Conservation (phyloP, 164 flowering plant genomes). For the Euptelea pleiosperma region DNA sequence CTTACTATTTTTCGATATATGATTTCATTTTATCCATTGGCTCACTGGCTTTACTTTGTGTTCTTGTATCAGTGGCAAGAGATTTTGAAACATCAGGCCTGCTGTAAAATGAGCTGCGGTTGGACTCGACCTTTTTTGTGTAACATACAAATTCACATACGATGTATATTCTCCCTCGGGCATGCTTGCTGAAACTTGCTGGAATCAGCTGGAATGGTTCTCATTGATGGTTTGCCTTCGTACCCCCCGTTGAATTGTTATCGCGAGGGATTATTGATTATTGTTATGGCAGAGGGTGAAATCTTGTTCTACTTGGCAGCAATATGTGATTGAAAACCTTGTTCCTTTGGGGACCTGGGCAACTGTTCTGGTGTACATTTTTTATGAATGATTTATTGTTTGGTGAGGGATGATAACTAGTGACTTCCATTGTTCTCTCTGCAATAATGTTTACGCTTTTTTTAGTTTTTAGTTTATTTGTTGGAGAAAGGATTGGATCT, state of each 20-base stretch:
- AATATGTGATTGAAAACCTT: background rate
- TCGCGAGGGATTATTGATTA: no score
- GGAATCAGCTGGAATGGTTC: background rate
- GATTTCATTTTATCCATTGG: background rate
- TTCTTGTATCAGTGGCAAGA: constrained; percentile 25
- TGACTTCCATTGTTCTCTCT: no score
- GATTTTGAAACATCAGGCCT: constrained; percentile 22
- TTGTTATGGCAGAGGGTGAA: no score
- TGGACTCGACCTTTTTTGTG: background rate
- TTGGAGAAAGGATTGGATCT: no score
- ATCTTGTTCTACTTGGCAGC: no score
- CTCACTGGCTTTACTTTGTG: background rate
- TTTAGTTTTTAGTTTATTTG: no score
- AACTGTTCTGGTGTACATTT: background rate
- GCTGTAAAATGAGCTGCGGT: background rate
- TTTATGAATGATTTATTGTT: no score
- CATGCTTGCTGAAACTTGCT: background rate
- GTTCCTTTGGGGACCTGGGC: background rate
- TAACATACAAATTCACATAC: background rate
- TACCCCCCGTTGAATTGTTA: no score
- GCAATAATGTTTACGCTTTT: no score
- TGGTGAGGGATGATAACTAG: no score
- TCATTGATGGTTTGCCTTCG: background rate
- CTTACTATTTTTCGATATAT: no score
- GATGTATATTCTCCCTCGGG: background rate